A percentile compares a stretch with the other conserved stretches of the same genome.
phyloP scores from a whole-genome alignment of 2,329 filamentous ascomycete species.

The Septoria petroselini region DNA sequence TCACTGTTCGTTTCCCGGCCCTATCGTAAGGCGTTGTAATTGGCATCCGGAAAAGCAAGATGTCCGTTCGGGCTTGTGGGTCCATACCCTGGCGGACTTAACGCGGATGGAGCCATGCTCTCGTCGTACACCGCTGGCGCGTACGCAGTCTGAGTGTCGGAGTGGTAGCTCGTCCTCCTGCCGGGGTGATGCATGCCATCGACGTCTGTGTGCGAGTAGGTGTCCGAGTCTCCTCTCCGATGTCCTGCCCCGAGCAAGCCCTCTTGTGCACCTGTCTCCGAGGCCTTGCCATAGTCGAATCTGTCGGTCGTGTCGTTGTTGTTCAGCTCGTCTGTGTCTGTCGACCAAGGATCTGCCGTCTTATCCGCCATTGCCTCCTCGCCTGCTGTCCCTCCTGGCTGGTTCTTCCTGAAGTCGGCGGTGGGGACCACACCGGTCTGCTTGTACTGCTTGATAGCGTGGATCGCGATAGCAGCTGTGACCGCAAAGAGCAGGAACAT shows the following conservation, averaged over 20 bases:
- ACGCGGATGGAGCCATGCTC: constrained; percentile 22
- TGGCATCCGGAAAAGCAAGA: constrained; percentile 28
- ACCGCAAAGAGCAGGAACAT: constrained; percentile 56
- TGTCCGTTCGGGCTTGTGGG: constrained; percentile 19
- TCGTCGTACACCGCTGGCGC: constrained; percentile 19
- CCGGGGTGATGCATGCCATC: constrained; percentile 24
- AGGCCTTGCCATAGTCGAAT: constrained; percentile 15
- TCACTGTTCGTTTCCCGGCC: background rate
- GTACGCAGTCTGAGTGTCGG: constrained; percentile 12
- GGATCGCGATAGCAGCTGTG: constrained; percentile 54
- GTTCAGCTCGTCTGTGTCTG: constrained; percentile 41
- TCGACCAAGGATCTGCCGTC: constrained; percentile 46
- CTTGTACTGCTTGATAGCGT: constrained; percentile 56
- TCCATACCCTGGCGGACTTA: constrained; percentile 21
- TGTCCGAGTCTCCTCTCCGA: constrained; percentile 13
- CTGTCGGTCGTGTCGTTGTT: constrained; percentile 15
- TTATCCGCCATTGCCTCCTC: constrained; percentile 37
- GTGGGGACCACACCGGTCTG: constrained; percentile 54
- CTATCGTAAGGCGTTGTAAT: constrained; percentile 25
- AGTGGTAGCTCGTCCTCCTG: constrained; percentile 20
- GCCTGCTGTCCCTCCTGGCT: constrained; percentile 30
- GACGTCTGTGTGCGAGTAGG: constrained; percentile 11
- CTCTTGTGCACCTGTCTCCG: constrained; percentile 15
- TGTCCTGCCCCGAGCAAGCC: constrained; percentile 20
- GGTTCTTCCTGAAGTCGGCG: constrained; percentile 40